Evolutionary conservation across 371 early-diverging fungal species (phyloP), one percentile per base, ranked within the genome.

Genomic region (Zychaea mexicana): DNA sequence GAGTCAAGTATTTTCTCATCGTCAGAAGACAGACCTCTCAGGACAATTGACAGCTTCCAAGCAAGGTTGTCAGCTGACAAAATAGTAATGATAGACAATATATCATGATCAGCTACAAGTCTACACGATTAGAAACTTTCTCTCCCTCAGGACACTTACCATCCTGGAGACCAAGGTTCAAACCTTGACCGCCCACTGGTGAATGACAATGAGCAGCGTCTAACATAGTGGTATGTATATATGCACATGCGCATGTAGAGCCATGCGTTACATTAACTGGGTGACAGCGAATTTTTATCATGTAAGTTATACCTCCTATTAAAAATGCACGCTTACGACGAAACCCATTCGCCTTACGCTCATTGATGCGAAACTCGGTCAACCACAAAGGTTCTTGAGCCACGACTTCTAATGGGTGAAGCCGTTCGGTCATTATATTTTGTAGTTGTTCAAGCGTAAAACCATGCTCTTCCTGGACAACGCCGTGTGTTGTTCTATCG

Each of bases 181-280:
- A 66, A 8, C 81, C 81, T 65, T 79, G 79, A 15, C 62, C 65
- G 28, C 77, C 81, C 17, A 64, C 67, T 26, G 81, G 81, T 0
- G 77, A 77, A 52, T 80, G 81, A 31, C 81, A 81, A 47, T 81
- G 82, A 2, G 79, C 77, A 45, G 82, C 66, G 68, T 81, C 82
- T 69, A 52, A 21, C n/a, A 46, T 3, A 46, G n/a, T n/a, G n/a
- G n/a, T n/a, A n/a, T n/a, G n/a, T n/a, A n/a, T n/a, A n/a, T n/a
- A n/a, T n/a, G n/a, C n/a, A n/a, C n/a, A n/a, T n/a, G n/a, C n/a
- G n/a, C n/a, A n/a, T n/a, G n/a, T n/a, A n/a, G n/a, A n/a, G n/a
- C n/a, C n/a, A n/a, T n/a, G n/a, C n/a, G 10, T 22, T 22, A 24
- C 24, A 9, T 0, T 24, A 49, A 26, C 26, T 17, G n/a, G n/a